Evolutionary conservation across 1,284 basidiomycete genomes (phyloP).

Genomic region (Retiboletus flavoniger): DNA sequence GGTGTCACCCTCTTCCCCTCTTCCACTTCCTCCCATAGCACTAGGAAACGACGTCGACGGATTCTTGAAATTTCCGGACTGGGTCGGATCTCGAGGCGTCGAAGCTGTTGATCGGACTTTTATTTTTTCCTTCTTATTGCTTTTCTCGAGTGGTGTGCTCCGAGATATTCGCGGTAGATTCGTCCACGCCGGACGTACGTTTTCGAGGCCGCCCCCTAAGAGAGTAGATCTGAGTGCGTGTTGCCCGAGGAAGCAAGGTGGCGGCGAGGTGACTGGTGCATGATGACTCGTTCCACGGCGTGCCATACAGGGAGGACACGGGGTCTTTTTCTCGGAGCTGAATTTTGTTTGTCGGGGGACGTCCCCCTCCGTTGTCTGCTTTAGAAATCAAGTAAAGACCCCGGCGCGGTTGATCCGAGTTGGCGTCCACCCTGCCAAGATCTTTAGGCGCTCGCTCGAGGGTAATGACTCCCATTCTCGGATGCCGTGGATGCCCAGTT

Average conservation of each 20-base stretch:
- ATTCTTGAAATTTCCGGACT: conserved; percentile 23
- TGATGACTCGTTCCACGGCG: not conserved
- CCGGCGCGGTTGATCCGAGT: conserved; percentile 1
- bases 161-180: conserved; percentile 30
- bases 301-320: not conserved
- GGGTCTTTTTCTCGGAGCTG: not conserved
- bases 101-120: conserved; percentile 27
- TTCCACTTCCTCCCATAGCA: conserved; percentile 1
- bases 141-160: conserved; percentile 15
- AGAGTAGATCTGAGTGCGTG: not conserved
- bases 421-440: not conserved
- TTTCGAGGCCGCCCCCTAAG: not conserved
- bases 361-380: not conserved
- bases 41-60: not conserved
- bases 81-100: conserved; percentile 22
- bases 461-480: conserved; percentile 9
- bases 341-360: too few relatives aligned
- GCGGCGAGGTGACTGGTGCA: not conserved
- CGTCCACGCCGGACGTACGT: not conserved
- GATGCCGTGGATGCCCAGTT: conserved; percentile 10
- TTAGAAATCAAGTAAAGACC: not conserved
- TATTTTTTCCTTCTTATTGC: conserved; percentile 3
- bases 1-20: conserved; percentile 1
- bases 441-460: not conserved
- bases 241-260: conserved; percentile 9